Conservation (phyloP, 2,329 filamentous ascomycete genomes). For the Decorospora gaudefroyi region DNA sequence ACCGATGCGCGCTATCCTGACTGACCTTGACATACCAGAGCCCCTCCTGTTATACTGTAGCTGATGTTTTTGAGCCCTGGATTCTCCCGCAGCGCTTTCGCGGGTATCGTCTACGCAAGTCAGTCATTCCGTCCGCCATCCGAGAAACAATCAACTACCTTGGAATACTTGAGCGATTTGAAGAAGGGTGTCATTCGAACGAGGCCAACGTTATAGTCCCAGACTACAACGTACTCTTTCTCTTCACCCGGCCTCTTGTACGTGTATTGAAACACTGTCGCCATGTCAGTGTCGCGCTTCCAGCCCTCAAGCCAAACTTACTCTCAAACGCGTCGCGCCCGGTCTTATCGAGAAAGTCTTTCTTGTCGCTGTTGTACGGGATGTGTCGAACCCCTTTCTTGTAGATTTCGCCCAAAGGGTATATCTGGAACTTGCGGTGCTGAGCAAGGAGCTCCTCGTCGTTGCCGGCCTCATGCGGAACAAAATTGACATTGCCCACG, state of each 20-base stretch:
- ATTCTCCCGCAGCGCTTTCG: conserved; percentile 72
- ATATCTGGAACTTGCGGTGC: conserved; percentile 67
- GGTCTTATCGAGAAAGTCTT: conserved; percentile 83
- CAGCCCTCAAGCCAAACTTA: conserved; percentile 49
- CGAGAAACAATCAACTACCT: conserved; percentile 60
- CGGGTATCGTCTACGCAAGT: conserved; percentile 73
- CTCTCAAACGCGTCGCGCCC: conserved; percentile 88
- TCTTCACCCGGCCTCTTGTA: conserved; percentile 71
- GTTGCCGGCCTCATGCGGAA: conserved; percentile 66
- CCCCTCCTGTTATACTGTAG: conserved; percentile 92
- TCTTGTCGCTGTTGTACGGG: conserved; percentile 94
- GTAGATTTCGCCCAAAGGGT: conserved; percentile 64
- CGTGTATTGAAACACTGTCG: conserved; percentile 77
- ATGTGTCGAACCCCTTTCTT: conserved; percentile 66
- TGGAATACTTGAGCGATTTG: conserved; percentile 84
- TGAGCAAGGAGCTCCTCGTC: conserved; percentile 61
- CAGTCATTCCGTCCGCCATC: conserved; percentile 12
- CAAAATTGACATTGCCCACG: conserved; percentile 72
- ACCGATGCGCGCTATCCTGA: not conserved
- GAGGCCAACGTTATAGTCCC: conserved; percentile 95
- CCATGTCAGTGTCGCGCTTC: conserved; percentile 13
- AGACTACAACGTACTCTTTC: conserved; percentile 77
- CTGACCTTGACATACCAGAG: conserved; percentile 76
- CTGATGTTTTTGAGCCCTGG: conserved; percentile 84
- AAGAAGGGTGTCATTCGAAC: conserved; percentile 95